These are phyloP conservation scores for Calocybe gangraenosa DNA, from an alignment of 768 basidiomycete genomes.

Conservation along the genomic window DNA sequence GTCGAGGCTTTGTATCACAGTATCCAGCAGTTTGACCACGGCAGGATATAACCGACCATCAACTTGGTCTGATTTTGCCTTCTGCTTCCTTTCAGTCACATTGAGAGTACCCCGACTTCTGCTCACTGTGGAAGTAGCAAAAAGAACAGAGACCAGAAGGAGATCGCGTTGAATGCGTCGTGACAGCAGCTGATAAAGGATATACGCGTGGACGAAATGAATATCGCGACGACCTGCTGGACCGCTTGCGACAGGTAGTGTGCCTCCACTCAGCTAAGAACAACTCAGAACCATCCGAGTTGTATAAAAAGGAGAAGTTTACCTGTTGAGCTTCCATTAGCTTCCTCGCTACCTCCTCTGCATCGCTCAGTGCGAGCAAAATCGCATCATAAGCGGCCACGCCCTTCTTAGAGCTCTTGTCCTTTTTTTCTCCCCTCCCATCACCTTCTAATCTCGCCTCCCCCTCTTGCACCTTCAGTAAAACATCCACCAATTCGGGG, in stretches of 20 bases:
- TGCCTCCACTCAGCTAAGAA: constrained; percentile 37
- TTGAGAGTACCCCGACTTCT: constrained; percentile 11
- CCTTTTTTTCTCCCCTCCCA: constrained; percentile 22
- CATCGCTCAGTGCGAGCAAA: constrained; percentile 81
- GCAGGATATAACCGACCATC: constrained; percentile 80
- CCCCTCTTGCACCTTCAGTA: constrained; percentile 79
- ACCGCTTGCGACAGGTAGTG: constrained; percentile 22
- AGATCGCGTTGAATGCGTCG: constrained; percentile 88
- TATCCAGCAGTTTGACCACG: constrained; percentile 84
- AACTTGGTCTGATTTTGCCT: constrained; percentile 38
- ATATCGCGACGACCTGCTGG: constrained; percentile 61
- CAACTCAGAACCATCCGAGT: constrained; percentile 5
- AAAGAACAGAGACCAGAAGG: constrained; percentile 65
- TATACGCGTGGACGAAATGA: constrained; percentile 81
- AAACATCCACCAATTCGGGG: constrained; percentile 85
- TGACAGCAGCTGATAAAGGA: constrained; percentile 83
- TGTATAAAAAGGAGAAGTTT: not conserved
- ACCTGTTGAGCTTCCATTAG: constrained; percentile 86
- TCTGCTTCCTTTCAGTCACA: constrained; percentile 24
- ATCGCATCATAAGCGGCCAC: constrained; percentile 88
- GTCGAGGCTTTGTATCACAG: constrained; percentile 76
- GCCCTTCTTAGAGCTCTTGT: constrained; percentile 56
- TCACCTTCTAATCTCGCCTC: constrained; percentile 50
- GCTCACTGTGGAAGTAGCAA: constrained; percentile 34
- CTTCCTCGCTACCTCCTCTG: constrained; percentile 79